Conservation (phyloP, 495 filamentous ascomycete genomes). For the Neurospora sp. region DNA sequence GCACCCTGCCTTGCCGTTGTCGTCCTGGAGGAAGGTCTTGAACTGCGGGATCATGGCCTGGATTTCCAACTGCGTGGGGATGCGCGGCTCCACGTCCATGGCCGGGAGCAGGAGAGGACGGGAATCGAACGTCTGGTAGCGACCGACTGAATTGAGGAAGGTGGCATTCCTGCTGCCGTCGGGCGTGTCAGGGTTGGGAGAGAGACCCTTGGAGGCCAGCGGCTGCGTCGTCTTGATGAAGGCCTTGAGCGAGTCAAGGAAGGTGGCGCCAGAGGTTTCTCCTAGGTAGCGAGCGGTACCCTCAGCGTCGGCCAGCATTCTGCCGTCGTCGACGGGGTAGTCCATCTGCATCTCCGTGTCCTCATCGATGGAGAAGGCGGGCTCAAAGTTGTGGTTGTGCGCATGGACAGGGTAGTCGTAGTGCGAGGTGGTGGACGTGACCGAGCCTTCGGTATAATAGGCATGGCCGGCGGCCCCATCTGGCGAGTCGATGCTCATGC, state of each 20-base stretch:
- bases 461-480: neutral
- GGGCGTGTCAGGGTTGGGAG: neutral
- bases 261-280: constrained; percentile 29
- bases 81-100: constrained; percentile 11
- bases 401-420: neutral
- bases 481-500: neutral
- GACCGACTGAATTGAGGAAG: constrained; percentile 21
- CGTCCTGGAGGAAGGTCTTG: constrained; percentile 23
- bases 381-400: neutral
- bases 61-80: constrained; percentile 19
- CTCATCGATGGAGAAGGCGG: constrained; percentile 1
- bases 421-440: constrained; percentile 1
- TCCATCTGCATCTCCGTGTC: constrained; percentile 6
- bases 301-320: constrained; percentile 24
- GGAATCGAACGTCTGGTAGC: constrained; percentile 33
- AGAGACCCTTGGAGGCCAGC: constrained; percentile 6
- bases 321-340: constrained; percentile 11
- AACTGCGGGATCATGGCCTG: constrained; percentile 13
- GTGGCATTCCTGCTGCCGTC: neutral
- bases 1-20: constrained; percentile 10
- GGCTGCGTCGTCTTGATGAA: constrained; percentile 19
- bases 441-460: neutral
- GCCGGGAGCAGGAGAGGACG: constrained; percentile 19
- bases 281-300: constrained; percentile 28
- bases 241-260: constrained; percentile 27